phyloP scores from a whole-genome alignment of 2,329 filamentous ascomycete genomes.

The Alternaria panax region DNA sequence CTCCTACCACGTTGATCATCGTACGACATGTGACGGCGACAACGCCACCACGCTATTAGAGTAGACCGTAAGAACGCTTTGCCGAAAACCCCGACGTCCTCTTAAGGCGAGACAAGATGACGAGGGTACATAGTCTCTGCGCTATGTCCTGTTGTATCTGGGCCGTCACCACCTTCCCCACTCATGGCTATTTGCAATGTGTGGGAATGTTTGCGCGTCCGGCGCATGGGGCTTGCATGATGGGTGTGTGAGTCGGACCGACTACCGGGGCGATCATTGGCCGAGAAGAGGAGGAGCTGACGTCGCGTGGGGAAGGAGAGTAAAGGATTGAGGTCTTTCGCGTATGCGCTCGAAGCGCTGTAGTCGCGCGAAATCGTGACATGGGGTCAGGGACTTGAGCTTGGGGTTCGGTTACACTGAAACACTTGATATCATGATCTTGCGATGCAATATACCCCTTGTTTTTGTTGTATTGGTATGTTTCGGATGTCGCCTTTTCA shows the following conservation, averaged over 20 bases:
- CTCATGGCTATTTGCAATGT: neutral
- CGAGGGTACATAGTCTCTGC: neutral
- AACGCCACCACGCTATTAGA: neutral
- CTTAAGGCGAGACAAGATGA: neutral
- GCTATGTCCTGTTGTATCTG: neutral
- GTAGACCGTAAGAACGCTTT: neutral
- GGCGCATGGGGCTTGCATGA: neutral
- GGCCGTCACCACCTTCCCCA: neutral
- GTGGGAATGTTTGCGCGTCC: neutral
- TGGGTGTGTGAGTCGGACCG: conserved; percentile 1
- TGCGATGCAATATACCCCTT: neutral
- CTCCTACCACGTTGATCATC: neutral
- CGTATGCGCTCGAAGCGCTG: neutral
- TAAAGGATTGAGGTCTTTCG: neutral
- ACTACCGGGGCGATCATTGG: neutral
- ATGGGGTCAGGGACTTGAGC: neutral
- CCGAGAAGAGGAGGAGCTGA: neutral
- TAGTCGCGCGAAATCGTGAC: neutral
- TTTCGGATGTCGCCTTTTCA: neutral
- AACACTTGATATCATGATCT: neutral
- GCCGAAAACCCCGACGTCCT: neutral
- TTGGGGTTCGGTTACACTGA: neutral
- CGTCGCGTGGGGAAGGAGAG: neutral
- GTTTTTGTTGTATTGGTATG: neutral
- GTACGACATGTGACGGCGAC: neutral